Evolutionary conservation across 1,284 basidiomycete genomes (phyloP).

Genomic region (Ceratobasidium sp.): DNA sequence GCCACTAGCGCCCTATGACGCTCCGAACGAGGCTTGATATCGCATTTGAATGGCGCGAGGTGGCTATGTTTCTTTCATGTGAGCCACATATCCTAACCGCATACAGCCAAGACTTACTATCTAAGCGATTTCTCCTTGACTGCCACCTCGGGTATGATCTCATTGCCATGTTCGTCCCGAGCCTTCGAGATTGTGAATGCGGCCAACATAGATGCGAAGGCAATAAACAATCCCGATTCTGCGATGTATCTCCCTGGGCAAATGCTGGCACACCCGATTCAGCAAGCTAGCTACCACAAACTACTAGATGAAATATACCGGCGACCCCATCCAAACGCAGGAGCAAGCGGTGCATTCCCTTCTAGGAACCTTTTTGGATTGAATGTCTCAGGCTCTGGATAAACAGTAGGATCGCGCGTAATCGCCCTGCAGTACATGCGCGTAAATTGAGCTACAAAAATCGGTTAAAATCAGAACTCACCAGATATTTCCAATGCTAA

Average conservation of each 20-base stretch:
- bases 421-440: conserved; percentile 23
- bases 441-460: not conserved
- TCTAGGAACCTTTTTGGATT: conserved; percentile 34
- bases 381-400: conserved; percentile 35
- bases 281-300: not conserved
- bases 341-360: not conserved
- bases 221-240: not conserved
- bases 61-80: not conserved
- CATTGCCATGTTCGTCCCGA: conserved; percentile 2
- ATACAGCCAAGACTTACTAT: not conserved
- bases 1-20: conserved; percentile 14
- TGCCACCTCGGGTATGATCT: not conserved
- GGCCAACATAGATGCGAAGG: conserved; percentile 8
- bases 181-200: conserved; percentile 14
- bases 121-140: conserved; percentile 13
- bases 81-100: not conserved
- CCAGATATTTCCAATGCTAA: conserved; percentile 38
- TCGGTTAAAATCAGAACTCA: too few species aligned
- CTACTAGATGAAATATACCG: not conserved
- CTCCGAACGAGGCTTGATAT: conserved; percentile 40
- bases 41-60: conserved; percentile 41
- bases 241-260: conserved; percentile 1
- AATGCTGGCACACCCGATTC: not conserved
- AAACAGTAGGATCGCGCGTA: conserved; percentile 27
- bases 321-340: conserved; percentile 12